Base-by-base conservation (phyloP, 371 early-diverging fungal genomes). In the Apophysomyces elegans region DNA sequence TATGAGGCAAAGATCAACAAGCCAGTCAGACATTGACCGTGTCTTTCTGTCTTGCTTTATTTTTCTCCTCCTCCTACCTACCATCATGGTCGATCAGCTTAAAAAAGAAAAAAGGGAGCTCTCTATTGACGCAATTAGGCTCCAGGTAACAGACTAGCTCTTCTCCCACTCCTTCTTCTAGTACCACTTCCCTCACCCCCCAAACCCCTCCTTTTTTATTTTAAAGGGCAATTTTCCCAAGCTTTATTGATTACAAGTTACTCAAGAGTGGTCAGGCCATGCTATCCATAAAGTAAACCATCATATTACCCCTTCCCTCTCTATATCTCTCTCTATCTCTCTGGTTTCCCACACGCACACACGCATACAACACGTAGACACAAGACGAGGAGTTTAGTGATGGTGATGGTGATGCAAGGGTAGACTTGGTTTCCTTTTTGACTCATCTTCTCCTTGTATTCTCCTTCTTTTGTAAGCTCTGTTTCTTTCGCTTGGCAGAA, bases 41-140 rank as follows among this genome's bases (percentile, higher is more conserved):
- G 21, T 21, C 21, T 21, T n/a, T 16, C 21, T 50, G 54, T 8
- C 21, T 26, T 26, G 32, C 2, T 26, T 26, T 26, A 26, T 26
- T 26, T 26, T 26, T 26, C 32, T 2, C 32, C 32, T 26, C 21
- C 54, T 50, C 54, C 54, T 50, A 50, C 54, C 54, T 21, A 50
- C 21, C 54, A 50, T 50, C 54, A 50, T 50, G 54, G 54, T 50
- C 8, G 21, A 50, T 18, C 54, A 50, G 8, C 54, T 11, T 9
- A 8, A 50, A 50, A 50, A 50, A 50, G 54, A 50, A 50, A 50
- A 50, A 26, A 26, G 32, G 54, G 54, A 50, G 54, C 54, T 16
- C 16, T 50, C 21, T 50, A 26, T 50, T 50, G 54, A 50, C 54
- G 54, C 54, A 50, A 50, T 50, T 9, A 9, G 21, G 9, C 21